Evolutionary conservation across 805 yeast species (phyloP).

Genomic region (Hanseniaspora mollemarum): DNA sequence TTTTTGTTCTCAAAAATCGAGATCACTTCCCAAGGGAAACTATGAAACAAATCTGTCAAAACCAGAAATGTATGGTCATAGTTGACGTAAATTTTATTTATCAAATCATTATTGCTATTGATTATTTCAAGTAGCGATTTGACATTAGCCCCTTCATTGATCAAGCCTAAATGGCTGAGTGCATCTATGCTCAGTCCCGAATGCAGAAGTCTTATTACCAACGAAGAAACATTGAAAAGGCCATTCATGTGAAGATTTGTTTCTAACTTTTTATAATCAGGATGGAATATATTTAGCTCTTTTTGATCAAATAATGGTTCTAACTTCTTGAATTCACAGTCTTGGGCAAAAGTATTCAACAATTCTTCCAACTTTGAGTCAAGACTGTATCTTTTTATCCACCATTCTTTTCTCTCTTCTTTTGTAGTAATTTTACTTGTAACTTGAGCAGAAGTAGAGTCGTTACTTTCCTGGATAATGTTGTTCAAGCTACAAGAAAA

Average conservation of each 20-base stretch:
- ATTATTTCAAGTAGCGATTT: not conserved
- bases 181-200: not conserved
- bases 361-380: conserved; percentile 47
- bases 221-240: not conserved
- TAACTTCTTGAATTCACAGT: conserved; percentile 68
- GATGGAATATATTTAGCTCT: conserved; percentile 21
- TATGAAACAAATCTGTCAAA: conserved; percentile 52
- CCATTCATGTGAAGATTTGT: not conserved
- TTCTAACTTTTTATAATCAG: not conserved
- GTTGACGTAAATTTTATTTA: not conserved
- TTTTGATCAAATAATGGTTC: conserved; percentile 44
- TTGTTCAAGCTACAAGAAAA: conserved; percentile 37
- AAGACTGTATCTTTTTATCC: conserved; percentile 53
- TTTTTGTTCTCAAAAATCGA: conserved; percentile 44
- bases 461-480: conserved; percentile 52
- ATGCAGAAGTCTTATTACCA: conserved; percentile 6
- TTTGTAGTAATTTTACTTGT: conserved; percentile 44
- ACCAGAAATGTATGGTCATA: conserved; percentile 54
- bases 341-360: conserved; percentile 45
- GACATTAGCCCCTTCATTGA: not conserved
- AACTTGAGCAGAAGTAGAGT: conserved; percentile 43
- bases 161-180: not conserved
- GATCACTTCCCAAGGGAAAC: conserved; percentile 85
- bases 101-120: not conserved
- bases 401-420: conserved; percentile 63